These are phyloP conservation scores for Cryphonectria radicalis DNA, from an alignment of 2,329 filamentous ascomycete genomes.

Conservation along the genomic window DNA sequence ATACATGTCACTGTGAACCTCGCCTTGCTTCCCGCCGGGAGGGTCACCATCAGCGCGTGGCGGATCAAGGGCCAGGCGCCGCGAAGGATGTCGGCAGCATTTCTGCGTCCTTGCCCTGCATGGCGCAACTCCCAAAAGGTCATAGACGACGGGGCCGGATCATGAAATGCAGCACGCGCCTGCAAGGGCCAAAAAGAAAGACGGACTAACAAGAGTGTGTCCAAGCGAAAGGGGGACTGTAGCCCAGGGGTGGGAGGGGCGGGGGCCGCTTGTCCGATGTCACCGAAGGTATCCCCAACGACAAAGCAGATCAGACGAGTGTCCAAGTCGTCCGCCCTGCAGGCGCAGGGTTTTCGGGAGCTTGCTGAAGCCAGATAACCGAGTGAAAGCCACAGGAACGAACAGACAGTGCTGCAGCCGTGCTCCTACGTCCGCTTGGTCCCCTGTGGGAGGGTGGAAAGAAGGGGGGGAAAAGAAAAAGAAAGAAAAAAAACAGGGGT, in stretches of 20 bases:
- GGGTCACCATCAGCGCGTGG: conserved; percentile 3
- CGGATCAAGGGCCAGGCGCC: conserved; percentile 2
- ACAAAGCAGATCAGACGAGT: neutral
- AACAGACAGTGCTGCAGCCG: conserved; percentile 1
- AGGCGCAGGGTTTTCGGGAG: conserved; percentile 26
- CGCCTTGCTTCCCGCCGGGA: neutral
- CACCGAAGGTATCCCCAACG: conserved; percentile 12
- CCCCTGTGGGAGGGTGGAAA: neutral
- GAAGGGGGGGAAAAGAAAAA: neutral
- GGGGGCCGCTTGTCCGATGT: conserved; percentile 21
- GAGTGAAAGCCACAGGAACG: conserved; percentile 22
- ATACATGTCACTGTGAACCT: neutral
- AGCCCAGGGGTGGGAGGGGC: conserved; percentile 9
- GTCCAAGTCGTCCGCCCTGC: conserved; percentile 12
- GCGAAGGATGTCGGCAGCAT: conserved; percentile 1
- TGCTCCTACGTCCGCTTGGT: neutral
- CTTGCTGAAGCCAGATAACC: conserved; percentile 28
- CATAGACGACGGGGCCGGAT: neutral
- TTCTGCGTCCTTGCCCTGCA: neutral
- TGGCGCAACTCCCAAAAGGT: neutral
- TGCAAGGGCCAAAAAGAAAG: conserved; percentile 17
- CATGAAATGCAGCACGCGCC: neutral
- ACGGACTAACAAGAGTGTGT: neutral
- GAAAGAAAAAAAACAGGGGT: neutral
- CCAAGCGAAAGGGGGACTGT: conserved; percentile 8